Evolutionary conservation across 208 protist species (phyloP).

Genomic region (Blastocrithidia nonstop): DNA sequence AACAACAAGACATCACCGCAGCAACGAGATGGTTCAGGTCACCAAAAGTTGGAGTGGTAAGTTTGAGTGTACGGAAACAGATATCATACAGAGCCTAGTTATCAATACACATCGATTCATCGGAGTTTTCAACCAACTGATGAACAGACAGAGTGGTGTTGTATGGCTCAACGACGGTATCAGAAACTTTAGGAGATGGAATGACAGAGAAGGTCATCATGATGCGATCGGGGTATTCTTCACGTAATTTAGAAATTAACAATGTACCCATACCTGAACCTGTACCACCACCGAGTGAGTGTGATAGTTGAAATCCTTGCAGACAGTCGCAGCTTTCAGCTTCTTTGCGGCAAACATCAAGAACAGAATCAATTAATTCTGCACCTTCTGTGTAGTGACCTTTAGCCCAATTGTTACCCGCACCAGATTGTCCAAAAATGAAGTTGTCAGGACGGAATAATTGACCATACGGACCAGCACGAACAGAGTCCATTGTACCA

Average conservation of each 20-base stretch:
- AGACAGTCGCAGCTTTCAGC: constrained; percentile 96
- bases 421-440: too few relatives aligned
- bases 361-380: constrained; percentile 90
- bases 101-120: constrained; percentile 90
- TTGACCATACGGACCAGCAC: too few relatives aligned
- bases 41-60: constrained; percentile 91
- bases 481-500: too few relatives aligned
- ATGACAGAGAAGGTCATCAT: constrained; percentile 93
- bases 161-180: constrained; percentile 95
- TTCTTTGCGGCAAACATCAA: constrained; percentile 94
- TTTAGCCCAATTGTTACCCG: constrained; percentile 97
- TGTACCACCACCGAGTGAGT: constrained; percentile 97
- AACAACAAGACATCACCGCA: constrained; percentile 92
- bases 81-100: constrained; percentile 96
- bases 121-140: constrained; percentile 89
- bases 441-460: too few relatives aligned
- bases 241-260: constrained; percentile 92
- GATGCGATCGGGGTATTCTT: constrained; percentile 89
- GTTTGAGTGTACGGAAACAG: constrained; percentile 82
- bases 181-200: constrained; percentile 92
- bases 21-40: constrained; percentile 94
- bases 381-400: constrained; percentile 98
- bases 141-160: constrained; percentile 94
- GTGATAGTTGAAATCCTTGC: constrained; percentile 98
- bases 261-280: constrained; percentile 96